phyloP scores from a whole-genome alignment of 306 rosid genomes.

The Prunus persica region Prunus_persica_NCBIv2 NC_034016.1:4303001-4303500 shows the following conservation, averaged over 20 bases:
- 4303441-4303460: neutral
- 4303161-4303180: slow-evolving; percentile 77
- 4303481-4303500: neutral
- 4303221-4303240: neutral
- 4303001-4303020: neutral
- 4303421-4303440: neutral
- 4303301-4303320: neutral
- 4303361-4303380: neutral
- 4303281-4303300: neutral
- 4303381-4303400: no score
- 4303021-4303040: no score
- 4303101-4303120: slow-evolving; percentile 18
- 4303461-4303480: neutral
- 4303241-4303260: neutral
- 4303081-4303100: neutral
- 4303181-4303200: slow-evolving; percentile 18
- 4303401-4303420: neutral
- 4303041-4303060: neutral
- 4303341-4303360: neutral
- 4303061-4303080: neutral
- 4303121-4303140: slow-evolving; percentile 91
- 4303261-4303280: neutral
- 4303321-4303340: neutral
- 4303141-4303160: slow-evolving; percentile 85
- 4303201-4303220: neutral